These are phyloP conservation scores for Fusarium miscanthi DNA, from an alignment of 2,329 filamentous ascomycete species.

Conservation along the genomic window DNA sequence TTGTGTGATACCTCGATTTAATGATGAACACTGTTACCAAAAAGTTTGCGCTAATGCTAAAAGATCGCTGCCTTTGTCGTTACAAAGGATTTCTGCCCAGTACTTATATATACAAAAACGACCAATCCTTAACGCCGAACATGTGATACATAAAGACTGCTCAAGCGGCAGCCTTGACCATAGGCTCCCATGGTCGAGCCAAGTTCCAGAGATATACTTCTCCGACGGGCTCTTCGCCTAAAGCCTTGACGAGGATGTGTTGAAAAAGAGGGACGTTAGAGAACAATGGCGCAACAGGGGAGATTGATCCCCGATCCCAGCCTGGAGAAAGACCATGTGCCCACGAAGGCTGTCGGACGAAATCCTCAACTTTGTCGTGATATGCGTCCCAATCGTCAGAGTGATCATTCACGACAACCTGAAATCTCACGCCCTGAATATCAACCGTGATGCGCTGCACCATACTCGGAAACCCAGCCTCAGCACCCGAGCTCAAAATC, in stretches of 20 bases:
- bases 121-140: constrained; percentile 28
- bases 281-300: constrained; percentile 45
- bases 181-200: constrained; percentile 56
- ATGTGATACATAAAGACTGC: not conserved
- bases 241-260: constrained; percentile 52
- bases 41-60: constrained; percentile 33
- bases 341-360: constrained; percentile 47
- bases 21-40: constrained; percentile 40
- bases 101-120: constrained; percentile 23
- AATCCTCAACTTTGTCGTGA: constrained; percentile 49
- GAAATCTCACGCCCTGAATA: constrained; percentile 54
- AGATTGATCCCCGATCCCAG: constrained; percentile 44
- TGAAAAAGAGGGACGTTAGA: constrained; percentile 47
- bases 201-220: constrained; percentile 57
- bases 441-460: constrained; percentile 53
- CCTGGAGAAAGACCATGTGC: constrained; percentile 43
- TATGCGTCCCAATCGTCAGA: constrained; percentile 49
- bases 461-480: constrained; percentile 49
- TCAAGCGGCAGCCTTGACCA: constrained; percentile 54
- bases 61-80: constrained; percentile 14
- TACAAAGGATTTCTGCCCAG: constrained; percentile 11
- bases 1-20: constrained; percentile 48
- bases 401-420: constrained; percentile 53
- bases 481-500: constrained; percentile 49
- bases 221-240: constrained; percentile 47